These are phyloP conservation scores for Alternaria longipes DNA, from an alignment of 2,329 filamentous ascomycete species.

Conservation along the genomic window DNA sequence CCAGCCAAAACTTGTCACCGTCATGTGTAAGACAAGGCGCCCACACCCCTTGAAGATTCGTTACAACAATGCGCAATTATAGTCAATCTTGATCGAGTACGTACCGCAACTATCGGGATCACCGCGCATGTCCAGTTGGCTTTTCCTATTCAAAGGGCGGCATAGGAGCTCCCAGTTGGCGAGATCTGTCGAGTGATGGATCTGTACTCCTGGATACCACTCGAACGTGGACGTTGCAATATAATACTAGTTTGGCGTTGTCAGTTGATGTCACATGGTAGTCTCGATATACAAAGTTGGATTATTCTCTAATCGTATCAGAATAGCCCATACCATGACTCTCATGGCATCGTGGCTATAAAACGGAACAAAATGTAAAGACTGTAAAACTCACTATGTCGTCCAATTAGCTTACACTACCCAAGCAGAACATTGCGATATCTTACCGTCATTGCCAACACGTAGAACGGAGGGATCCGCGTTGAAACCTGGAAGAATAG, in stretches of 20 bases:
- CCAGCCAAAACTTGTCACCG: constrained; percentile 68
- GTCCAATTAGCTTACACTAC: constrained; percentile 10
- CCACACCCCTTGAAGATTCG: constrained; percentile 57
- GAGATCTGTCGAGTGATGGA: constrained; percentile 66
- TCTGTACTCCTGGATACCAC: constrained; percentile 63
- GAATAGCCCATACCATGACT: not conserved
- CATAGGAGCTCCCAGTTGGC: constrained; percentile 64
- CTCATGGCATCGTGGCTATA: not conserved
- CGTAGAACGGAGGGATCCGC: constrained; percentile 67
- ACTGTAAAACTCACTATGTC: constrained; percentile 9
- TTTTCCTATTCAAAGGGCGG: constrained; percentile 61
- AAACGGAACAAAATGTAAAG: not conserved
- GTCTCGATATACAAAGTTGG: not conserved
- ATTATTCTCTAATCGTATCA: not conserved
- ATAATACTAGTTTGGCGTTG: constrained; percentile 55
- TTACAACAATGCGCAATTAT: constrained; percentile 1
- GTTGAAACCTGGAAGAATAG: constrained; percentile 68
- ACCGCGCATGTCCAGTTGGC: constrained; percentile 63
- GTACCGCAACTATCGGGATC: constrained; percentile 61
- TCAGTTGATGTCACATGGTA: not conserved
- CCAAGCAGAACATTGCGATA: not conserved
- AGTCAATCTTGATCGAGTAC: not conserved
- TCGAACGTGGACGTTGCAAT: constrained; percentile 71
- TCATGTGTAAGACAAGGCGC: constrained; percentile 71
- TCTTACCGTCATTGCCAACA: constrained; percentile 53